These are phyloP conservation scores for Kodamaea sp. DNA, from an alignment of 1,139 yeast genomes.

Conservation along the genomic window DNA sequence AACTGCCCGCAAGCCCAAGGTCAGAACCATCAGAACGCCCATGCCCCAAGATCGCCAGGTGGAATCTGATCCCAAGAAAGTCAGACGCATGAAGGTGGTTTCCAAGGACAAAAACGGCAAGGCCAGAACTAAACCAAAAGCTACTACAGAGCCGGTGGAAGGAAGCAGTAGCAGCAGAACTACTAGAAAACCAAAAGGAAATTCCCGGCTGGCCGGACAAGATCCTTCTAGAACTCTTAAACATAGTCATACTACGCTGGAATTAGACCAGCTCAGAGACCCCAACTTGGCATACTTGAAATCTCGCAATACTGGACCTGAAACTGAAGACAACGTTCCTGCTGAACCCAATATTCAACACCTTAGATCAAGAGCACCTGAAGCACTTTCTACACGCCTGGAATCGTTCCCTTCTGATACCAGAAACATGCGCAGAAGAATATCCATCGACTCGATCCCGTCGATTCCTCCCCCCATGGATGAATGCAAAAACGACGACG, in stretches of 20 bases:
- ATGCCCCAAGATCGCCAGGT: neutral
- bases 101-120: too few species aligned
- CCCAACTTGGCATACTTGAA: neutral
- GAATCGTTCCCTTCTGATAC: neutral
- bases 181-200: neutral
- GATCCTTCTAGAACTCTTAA: neutral
- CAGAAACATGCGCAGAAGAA: constrained; percentile 4
- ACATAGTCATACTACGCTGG: neutral
- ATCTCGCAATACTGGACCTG: constrained; percentile 1
- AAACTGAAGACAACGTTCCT: neutral
- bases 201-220: neutral
- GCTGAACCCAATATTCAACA: neutral
- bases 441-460: constrained; percentile 10
- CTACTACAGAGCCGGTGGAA: too few species aligned
- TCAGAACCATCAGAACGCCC: too few species aligned
- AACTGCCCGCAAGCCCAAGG: too few species aligned
- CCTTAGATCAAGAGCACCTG: neutral
- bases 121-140: too few species aligned
- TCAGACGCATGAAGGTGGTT: too few species aligned
- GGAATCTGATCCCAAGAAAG: constrained; percentile 1
- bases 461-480: constrained; percentile 14
- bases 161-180: constrained; percentile 1
- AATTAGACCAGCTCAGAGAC: neutral
- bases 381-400: neutral
- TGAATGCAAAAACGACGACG: constrained; percentile 18